phyloP scores from a whole-genome alignment of 257 asterid species.

The Solanum corneliomulleri region DNA sequence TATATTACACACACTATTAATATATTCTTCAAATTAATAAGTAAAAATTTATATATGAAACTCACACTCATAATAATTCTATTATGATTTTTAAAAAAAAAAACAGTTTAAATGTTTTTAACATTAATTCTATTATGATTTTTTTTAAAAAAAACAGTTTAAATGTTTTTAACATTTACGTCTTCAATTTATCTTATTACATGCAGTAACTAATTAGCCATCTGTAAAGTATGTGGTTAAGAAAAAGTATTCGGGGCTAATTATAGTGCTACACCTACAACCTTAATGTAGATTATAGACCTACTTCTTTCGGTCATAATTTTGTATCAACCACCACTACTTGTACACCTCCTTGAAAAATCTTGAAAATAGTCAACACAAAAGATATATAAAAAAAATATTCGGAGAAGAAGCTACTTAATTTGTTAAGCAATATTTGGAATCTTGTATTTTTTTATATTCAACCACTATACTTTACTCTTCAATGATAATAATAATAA shows the following conservation, averaged over 20 bases:
- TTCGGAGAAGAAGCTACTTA: neutral
- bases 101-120: too few species aligned
- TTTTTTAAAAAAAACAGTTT: too few species aligned
- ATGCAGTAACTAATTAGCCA: neutral
- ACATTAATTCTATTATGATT: too few species aligned
- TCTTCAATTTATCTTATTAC: neutral
- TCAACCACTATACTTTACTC: neutral
- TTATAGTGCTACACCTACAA: neutral
- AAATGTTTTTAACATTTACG: too few species aligned
- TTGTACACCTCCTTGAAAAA: neutral
- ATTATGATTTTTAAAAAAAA: too few species aligned
- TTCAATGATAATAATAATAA: neutral
- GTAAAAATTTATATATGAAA: too few species aligned
- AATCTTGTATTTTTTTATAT: neutral
- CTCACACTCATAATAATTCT: too few species aligned
- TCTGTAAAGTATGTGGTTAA: neutral
- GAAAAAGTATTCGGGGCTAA: neutral
- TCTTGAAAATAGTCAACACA: neutral
- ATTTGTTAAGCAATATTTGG: neutral
- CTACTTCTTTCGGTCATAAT: neutral
- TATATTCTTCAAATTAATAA: too few species aligned
- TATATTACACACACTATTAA: neutral
- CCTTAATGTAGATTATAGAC: neutral
- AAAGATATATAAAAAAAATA: neutral
- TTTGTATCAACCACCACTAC: neutral